Evolutionary conservation across 352 stramenopile genomes (phyloP).

Genomic region (Phytophthora multivora): DNA sequence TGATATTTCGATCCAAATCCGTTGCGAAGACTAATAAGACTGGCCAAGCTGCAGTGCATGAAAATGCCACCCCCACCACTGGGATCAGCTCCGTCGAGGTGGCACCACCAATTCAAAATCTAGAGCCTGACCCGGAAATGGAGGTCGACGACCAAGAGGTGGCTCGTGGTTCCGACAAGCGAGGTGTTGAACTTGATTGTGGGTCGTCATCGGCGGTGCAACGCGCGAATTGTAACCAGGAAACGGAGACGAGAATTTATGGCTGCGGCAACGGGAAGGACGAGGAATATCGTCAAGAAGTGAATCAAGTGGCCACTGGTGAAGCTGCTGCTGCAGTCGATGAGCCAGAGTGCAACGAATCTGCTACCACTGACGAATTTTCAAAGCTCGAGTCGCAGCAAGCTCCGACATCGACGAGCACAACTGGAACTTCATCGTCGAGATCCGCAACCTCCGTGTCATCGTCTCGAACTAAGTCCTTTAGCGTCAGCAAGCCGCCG

Average conservation of each 20-base stretch:
- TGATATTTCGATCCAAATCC: conserved; percentile 35
- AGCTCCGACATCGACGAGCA: conserved; percentile 21
- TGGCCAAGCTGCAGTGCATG: conserved; percentile 1
- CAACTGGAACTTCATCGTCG: conserved; percentile 23
- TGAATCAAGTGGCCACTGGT: conserved; percentile 17
- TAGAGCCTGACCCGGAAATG: conserved; percentile 25
- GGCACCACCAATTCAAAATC: conserved; percentile 21
- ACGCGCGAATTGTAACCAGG: conserved; percentile 13
- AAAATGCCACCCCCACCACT: conserved; percentile 1
- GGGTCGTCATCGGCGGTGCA: conserved; percentile 10
- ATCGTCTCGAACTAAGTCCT: conserved; percentile 2
- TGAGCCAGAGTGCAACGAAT: not conserved
- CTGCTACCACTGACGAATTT: not conserved
- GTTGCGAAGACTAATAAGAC: conserved; percentile 22
- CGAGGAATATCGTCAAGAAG: not conserved
- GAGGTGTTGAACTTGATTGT: conserved; percentile 14
- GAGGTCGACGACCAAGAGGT: conserved; percentile 2
- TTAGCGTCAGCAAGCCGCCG: conserved; percentile 11
- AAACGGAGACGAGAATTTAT: conserved; percentile 10
- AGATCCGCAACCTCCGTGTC: not conserved
- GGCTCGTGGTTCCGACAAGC: not conserved
- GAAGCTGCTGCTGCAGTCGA: conserved; percentile 1
- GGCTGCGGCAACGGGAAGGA: conserved; percentile 5
- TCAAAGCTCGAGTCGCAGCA: conserved; percentile 14
- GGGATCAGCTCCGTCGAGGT: conserved; percentile 17